Conservation (phyloP, 345 rosid genomes). For the Lumnitzera littorea region DNA sequence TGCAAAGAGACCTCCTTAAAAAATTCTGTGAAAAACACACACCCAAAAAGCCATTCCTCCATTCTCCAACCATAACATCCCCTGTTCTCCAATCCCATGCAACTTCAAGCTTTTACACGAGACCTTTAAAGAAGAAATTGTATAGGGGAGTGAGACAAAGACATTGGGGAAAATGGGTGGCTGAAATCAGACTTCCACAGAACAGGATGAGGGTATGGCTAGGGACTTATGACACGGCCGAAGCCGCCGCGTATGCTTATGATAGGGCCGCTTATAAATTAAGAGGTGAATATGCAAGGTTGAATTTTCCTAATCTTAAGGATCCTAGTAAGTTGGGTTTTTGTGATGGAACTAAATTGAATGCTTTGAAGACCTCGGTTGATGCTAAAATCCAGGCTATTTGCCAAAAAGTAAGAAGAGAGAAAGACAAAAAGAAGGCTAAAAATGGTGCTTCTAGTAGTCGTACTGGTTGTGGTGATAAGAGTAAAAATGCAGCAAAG, state of each 20-base stretch:
- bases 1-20: conserved; percentile 67
- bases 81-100: conserved; percentile 26
- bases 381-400: conserved; percentile 90
- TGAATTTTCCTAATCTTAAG: conserved; percentile 75
- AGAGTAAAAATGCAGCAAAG: conserved; percentile 13
- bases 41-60: conserved; percentile 4
- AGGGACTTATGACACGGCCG: conserved; percentile 87
- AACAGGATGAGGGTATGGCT: conserved; percentile 95
- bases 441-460: conserved; percentile 20
- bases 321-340: conserved; percentile 57
- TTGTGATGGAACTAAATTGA: conserved; percentile 44
- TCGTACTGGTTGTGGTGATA: not conserved
- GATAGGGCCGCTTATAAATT: conserved; percentile 98
- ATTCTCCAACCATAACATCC: conserved; percentile 3
- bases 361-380: conserved; percentile 56
- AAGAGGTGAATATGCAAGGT: conserved; percentile 84
- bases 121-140: conserved; percentile 57
- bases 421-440: conserved; percentile 44
- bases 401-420: conserved; percentile 67
- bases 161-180: conserved; percentile 99
- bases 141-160: conserved; percentile 99
- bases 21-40: conserved; percentile 52
- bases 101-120: conserved; percentile 10
- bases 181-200: conserved; percentile 91
- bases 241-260: conserved; percentile 92